Evolutionary conservation across 1,284 basidiomycete species (phyloP), one percentile per base, ranked within the genome.

Genomic region (Polyporus tsugae): DNA sequence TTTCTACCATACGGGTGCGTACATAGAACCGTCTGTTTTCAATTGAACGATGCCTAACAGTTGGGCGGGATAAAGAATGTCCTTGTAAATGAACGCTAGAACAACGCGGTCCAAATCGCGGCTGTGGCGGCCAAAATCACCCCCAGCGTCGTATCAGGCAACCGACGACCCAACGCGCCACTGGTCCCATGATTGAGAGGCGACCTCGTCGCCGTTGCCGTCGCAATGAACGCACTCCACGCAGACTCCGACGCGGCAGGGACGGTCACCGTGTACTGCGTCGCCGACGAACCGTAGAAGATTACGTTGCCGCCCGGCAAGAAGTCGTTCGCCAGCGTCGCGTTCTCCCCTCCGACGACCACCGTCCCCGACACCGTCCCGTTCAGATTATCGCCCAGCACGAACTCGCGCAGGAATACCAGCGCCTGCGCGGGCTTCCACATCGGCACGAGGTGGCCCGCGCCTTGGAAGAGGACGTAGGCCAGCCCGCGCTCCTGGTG

Each of bases 261-360:
- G 36, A 72, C 66, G 13, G 72, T 72, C 61, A 67, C 68, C 55
- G 73, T 75, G 7, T 70, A 69, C 61, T 67, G 67, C 39, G 73
- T 75, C 10, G 70, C 69, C 22, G 60, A 67, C 22, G 73, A 75
- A 15, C 73, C 73, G n/a, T 63, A 73, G 69, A 70, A 75, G 57
- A 75, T 64, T 60, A 65, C 70, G 38, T 73, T 63, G 38, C 73
- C 73, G 10, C 70, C 90, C 6, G 84, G 82, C 13, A 91, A 72
- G 66, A 86, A 76, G 66, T 84, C 82, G 55, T 76, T 79, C 22
- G 80, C 81, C 2, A 78, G 72, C 60, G 88, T 75, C 9, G 80
- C 77, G 70, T 83, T 78, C 75, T 87, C 85, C 11, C 89, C 90
- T 4, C 90, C 89, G 1, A 89, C 75, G 10, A 75, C 69, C 44